Base-by-base conservation (phyloP, 257 asterid species). In the Solanum etuberosum region DNA sequence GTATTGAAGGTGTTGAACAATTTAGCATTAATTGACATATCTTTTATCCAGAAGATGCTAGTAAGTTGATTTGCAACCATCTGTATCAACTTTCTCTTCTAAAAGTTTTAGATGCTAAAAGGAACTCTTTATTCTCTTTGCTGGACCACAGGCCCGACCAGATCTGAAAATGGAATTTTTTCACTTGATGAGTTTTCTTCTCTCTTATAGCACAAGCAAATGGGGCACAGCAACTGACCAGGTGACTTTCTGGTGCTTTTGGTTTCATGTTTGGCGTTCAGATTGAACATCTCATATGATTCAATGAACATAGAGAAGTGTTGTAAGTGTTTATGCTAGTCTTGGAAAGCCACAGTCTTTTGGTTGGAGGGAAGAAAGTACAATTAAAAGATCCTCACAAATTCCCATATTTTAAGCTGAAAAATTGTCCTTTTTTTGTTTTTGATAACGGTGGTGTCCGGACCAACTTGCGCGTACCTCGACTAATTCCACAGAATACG, bases 161-260 rank as follows among this genome's bases (percentile, higher is more conserved):
- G 99, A 97, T 93, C 94, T 95, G 87, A 95, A 97, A 90, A 97
- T 97, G 98, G 99, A 97, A 94, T 91, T 97, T 87, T 97, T 97
- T 91, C 99, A 97, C 93, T 91, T 97, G 91, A 93, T 92, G 95
- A 93, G 99, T 88, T 97, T 97, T 90, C 94, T 97, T 88, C 99
- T 97, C 83, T 94, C 98, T 80, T 96, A 95, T 89, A 94, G 98
- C 93, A 92, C 98, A 81, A 94, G 93, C 98, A 95, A 94, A 87
- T 97, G 99, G 99, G 94, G 92, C 61, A 92, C 87, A 65, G 90
- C 95, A 85, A 91, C 94, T 77, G 99, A 97, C 93, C 95, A 97
- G 99, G 99, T 97, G 90, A 89, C 81, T 37, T 57, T 74, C 29
- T 34, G 35, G 46, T 43, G 70, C 80, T 77, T 78, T 77, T 71